phyloP scores from a whole-genome alignment of 2,329 filamentous ascomycete species.

The Fusarium setosum region DNA sequence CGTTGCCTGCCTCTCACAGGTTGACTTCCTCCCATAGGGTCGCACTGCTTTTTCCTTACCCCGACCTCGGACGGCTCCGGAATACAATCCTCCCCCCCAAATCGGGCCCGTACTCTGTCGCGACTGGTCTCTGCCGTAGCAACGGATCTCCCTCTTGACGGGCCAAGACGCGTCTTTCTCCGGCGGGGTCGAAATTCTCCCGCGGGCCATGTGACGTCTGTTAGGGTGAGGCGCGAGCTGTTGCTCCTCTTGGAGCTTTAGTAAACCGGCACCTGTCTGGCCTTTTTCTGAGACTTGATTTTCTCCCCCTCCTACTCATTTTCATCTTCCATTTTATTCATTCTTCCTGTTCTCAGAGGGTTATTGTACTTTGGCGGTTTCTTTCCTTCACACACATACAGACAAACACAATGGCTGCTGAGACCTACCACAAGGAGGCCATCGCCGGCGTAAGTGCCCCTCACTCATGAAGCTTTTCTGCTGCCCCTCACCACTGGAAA shows the following conservation, averaged over 20 bases:
- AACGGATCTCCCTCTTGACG: constrained; percentile 5
- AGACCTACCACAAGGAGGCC: constrained; percentile 44
- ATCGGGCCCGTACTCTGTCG: background rate
- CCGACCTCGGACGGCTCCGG: constrained; percentile 32
- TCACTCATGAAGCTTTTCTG: no score
- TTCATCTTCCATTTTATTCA: constrained; percentile 1
- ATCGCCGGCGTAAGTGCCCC: constrained; percentile 33
- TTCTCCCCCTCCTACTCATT: background rate
- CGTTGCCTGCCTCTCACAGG: background rate
- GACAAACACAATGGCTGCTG: constrained; percentile 37
- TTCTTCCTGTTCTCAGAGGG: background rate
- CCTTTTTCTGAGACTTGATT: no score
- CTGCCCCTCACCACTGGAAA: no score
- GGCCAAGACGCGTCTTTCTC: constrained; percentile 7
- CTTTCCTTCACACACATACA: constrained; percentile 1
- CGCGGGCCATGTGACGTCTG: constrained; percentile 39
- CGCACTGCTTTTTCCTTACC: constrained; percentile 8
- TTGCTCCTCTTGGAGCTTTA: constrained; percentile 27
- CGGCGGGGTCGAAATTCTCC: constrained; percentile 36
- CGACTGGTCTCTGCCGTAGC: background rate
- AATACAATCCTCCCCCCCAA: constrained; percentile 11
- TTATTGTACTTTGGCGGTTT: constrained; percentile 19
- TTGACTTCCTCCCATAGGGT: background rate
- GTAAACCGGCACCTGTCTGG: constrained; percentile 5
- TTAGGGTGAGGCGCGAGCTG: constrained; percentile 5